Base-by-base conservation (phyloP, 2,329 filamentous ascomycete species). In the Paecilomyces formosus region DNA sequence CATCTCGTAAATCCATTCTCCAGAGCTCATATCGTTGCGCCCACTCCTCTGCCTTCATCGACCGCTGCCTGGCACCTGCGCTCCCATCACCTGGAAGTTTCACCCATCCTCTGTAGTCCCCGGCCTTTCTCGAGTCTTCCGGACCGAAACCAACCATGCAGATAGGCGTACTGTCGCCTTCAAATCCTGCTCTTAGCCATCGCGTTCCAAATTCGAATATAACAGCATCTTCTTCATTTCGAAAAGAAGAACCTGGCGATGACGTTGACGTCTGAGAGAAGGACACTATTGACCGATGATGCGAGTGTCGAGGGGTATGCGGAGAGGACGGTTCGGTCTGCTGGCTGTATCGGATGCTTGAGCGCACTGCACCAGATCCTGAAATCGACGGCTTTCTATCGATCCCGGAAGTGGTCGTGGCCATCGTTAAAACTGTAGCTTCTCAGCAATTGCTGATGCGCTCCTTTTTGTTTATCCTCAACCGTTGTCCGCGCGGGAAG, bases 181-280 rank as follows among this genome's bases (percentile, higher is more conserved):
- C 90, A 70, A 97, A 94, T 0, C 94, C 94, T 9, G 88, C 87
- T 52, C 88, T 85, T 26, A 97, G 73, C 73, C 86, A 88, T 22
- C 93, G 85, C 9, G 89, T 84, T 1, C 92, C 92, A 35, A 97
- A 72, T 71, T 97, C 92, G 55, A 97, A 79, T 50, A 99, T 82
- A 4, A 96, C 75, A 6, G 88, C 80, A 64, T 97, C 94, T 68
- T 99, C 94, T 66, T 96, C 92, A 58, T 85, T 81, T 54, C 85
- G 83, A 62, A 82, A 85, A 24, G 78, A 78, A 31, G 78, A 78
- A 53, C 81, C 78, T 1, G 84, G 82, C 4, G 85, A 86, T 30
- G 82, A 82, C 63, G 81, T 84, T 55, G 81, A 78, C 21, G 81
- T 80, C 18, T 45, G 39, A 60, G 72, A 77, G 33, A 63, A 85